Base-by-base conservation (phyloP, 768 basidiomycete species). In the Macrolepiota dolichaula region DNA sequence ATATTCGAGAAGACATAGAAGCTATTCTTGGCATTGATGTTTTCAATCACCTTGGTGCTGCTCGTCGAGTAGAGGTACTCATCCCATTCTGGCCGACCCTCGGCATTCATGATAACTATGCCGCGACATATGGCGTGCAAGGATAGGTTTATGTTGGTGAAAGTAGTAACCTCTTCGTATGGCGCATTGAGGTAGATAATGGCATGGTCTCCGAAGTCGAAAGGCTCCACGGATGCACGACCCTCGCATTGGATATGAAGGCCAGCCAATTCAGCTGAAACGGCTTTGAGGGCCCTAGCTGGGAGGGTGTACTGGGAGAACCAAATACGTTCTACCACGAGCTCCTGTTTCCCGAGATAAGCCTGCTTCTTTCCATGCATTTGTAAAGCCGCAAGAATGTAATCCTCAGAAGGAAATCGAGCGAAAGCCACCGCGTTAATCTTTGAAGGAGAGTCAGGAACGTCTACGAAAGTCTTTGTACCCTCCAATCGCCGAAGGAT, bases 61-160 rank as follows among this genome's bases (percentile, higher is more conserved):
- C 75, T 78, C n/a, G 72, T 52, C n/a, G 72, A 69, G 15, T 76
- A 73, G 60, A 85, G 77, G 57, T 80, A 81, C 17, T 78, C 77
- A 52, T 82, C 78, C 83, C 85, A 85, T 3, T 79, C 61, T 1
- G 64, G 59, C 22, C 62, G 61, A 0, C 68, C 70, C 3, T 77
- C 74, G 0, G 72, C 62, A 9, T 57, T 69, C 13, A 64, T 64
- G 35, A 81, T 58, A 13, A 77, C 60, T 13, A 74, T 67, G 6
- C 84, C 84, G 4, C 70, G 68, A 24, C 84, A 52, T 13, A 81
- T 64, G 0, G 49, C 25, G 38, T 79, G 76, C 24, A 85, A 54
- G 44, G 72, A 69, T 1, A 67, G 57, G 64, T 81, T 82, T 6
- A 72, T 65, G 4, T 67, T 61, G 1, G 72, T 73, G 42, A 84